Base-by-base conservation (phyloP, 1,284 basidiomycete genomes). In the Gastroboletus turbinatus region DNA sequence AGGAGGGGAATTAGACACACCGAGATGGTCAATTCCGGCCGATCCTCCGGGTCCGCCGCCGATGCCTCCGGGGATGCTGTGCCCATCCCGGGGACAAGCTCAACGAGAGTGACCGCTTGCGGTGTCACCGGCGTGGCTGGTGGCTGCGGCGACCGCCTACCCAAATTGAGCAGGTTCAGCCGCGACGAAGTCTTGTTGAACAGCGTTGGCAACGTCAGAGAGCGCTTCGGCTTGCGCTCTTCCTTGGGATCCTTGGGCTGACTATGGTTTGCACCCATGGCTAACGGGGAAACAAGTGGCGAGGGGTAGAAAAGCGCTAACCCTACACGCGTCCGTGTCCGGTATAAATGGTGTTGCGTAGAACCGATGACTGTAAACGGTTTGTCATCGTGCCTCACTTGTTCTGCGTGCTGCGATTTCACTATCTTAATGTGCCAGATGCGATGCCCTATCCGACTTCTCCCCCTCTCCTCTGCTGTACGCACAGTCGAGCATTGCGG, bases 61-160 rank as follows among this genome's bases (percentile, higher is more conserved):
- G 67, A 58, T 2, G 53, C 43, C 50, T 61, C 63, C 61, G 71
- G 70, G 2, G 71, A 62, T 46, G 67, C 67, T 33, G 56, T 64
- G 51, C 30, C 52, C 1, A 39, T 49, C 27, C 65, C 59, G 0
- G 44, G 30, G 46, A 29, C 9, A 36, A 56, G 57, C 27, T 67
- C 64, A 19, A 40, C 27, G 9, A 46, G 46, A 3, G 19, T 46
- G 46, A 30, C 27, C 8, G 53, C 54, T 3, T 55, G 59, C 3
- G 62, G 62, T 2, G 65, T 58, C 51, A 66, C 61, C 44, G 67
- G 71, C 51, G 68, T 64, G 40, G 69, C 36, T 45, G 67, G 66
- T 0, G 63, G 61, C 29, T 69, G 69, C 19, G 71, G 71, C 25
- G 68, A 64, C 44, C 65, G 68, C 51, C 36, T 72, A 0, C 68